Evolutionary conservation across 257 asterid genomes (phyloP), one percentile per base, ranked within the genome.

Genomic region (Craterostigma plantagineum): DNA sequence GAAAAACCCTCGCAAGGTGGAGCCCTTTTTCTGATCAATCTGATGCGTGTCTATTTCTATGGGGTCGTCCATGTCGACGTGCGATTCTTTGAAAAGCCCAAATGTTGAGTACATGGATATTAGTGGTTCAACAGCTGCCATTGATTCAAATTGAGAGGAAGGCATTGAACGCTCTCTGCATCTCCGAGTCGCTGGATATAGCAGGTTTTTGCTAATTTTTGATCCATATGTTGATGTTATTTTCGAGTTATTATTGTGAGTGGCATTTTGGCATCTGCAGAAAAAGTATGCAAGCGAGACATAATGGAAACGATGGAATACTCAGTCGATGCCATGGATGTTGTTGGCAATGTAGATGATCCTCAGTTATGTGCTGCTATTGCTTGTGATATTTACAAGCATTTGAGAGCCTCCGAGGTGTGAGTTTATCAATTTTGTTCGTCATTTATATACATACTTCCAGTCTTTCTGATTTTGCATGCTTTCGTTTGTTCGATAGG

Each of bases 321-420:
- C 5, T 63, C 48, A 39, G 78, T 58, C 54, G 61, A 52, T 63
- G 52, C 76, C 49, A 58, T 55, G 7, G 74, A 79, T 41, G 73
- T 82, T 34, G 98, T 82, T 42, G 63, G 51, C 39, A 61, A 82
- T 61, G 57, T 71, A 3, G 78, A 66, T 34, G 95, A 87, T 44
- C 93, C 98, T 1, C 98, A 76, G 53, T 46, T 79, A 16, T 87
- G 95, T 61, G 91, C 95, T 45, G 69, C 95, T 57, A 76, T 81
- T 35, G 93, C 95, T 49, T 79, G 90, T 61, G 98, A 82, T 51
- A 87, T 82, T 15, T 87, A 82, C 81, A 74, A 72, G 59, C 92
- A 82, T 60, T 57, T 87, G 71, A 65, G 94, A 59, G 95, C 85
- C 45, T 69, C 95, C n/a, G 95, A 79, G 98, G 95, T 85, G 16